Conservation (phyloP, 163 green algal genomes). For the Scenedesmus sp. region DNA sequence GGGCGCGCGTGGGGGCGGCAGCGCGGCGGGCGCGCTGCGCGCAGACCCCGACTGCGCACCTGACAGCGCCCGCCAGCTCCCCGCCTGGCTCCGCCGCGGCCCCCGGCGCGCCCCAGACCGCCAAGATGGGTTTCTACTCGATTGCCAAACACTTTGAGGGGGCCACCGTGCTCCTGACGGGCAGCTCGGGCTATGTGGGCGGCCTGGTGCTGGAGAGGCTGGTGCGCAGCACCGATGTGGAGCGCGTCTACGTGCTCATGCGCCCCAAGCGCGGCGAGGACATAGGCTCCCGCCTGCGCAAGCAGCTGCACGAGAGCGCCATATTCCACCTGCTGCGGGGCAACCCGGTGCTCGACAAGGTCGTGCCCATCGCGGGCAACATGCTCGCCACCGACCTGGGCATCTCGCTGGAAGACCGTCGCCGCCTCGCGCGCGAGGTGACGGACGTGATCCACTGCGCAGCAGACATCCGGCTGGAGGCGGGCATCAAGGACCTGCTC, state of each 20-base stretch:
- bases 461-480: constrained; percentile 50
- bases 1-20: no score
- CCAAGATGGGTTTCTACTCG: not conserved
- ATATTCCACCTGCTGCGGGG: constrained; percentile 20
- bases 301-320: not conserved
- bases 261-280: constrained; percentile 25
- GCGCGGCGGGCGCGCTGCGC: no score
- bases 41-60: no score
- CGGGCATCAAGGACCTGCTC: constrained; percentile 51
- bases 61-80: no score
- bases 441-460: constrained; percentile 54
- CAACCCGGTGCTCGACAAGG: constrained; percentile 28
- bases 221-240: constrained; percentile 48
- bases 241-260: constrained; percentile 52
- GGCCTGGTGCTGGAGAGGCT: constrained; percentile 65
- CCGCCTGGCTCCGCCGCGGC: not conserved
- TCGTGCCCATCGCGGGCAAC: constrained; percentile 31
- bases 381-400: constrained; percentile 24
- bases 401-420: constrained; percentile 19
- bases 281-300: not conserved
- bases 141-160: constrained; percentile 25
- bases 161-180: constrained; percentile 56
- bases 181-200: constrained; percentile 65
- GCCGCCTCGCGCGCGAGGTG: constrained; percentile 6
- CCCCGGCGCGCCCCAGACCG: not conserved